phyloP scores from a whole-genome alignment of 257 asterid species.

The Nicotiana sylvestris region DNA sequence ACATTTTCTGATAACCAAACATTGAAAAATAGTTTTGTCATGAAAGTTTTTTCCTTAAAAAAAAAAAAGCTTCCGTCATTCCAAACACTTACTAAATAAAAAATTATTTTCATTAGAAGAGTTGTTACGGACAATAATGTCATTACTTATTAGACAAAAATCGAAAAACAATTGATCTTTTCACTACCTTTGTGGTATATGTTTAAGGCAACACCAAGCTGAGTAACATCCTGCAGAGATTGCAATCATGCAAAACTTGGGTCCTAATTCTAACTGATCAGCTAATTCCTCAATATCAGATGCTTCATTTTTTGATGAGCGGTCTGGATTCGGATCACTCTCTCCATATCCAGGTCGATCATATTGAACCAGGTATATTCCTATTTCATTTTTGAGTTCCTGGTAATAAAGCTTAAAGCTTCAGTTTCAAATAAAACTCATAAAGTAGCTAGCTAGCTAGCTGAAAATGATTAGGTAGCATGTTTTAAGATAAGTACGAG shows the following conservation, averaged over 20 bases:
- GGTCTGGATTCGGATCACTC: constrained; percentile 75
- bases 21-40: no score
- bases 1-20: no score
- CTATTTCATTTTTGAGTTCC: constrained; percentile 62
- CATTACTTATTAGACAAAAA: not conserved
- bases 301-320: constrained; percentile 69
- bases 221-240: constrained; percentile 76
- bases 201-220: constrained; percentile 69
- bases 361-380: constrained; percentile 48
- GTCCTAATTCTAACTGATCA: constrained; percentile 58
- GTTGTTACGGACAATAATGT: no score
- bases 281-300: constrained; percentile 85
- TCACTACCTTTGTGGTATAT: constrained; percentile 54
- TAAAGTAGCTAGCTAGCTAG: no score
- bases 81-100: no score
- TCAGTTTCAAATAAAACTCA: not conserved
- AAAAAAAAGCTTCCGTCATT: no score
- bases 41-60: no score
- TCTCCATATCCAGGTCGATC: constrained; percentile 96
- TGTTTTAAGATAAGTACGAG: no score
- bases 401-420: constrained; percentile 14
- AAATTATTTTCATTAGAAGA: no score
- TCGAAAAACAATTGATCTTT: not conserved
- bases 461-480: no score
- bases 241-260: constrained; percentile 61